These are phyloP conservation scores for Penicillium cataractarum DNA, from an alignment of 495 filamentous ascomycete genomes.

Conservation along the genomic window DNA sequence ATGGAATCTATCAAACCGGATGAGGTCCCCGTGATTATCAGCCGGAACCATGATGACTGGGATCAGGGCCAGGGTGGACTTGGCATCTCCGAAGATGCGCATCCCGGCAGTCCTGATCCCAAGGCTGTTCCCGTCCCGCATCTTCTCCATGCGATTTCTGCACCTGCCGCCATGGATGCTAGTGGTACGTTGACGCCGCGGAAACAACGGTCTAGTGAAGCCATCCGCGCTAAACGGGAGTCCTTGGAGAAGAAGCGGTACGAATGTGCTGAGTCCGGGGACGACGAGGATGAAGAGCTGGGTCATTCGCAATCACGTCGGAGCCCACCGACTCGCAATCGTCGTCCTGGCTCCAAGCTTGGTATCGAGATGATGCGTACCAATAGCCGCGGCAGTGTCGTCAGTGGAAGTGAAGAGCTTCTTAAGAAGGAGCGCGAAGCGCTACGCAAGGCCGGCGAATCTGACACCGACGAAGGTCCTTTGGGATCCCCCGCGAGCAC, in stretches of 20 bases:
- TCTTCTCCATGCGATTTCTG: constrained; percentile 66
- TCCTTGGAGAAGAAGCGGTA: constrained; percentile 73
- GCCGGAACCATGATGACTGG: constrained; percentile 75
- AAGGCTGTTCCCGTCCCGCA: constrained; percentile 49
- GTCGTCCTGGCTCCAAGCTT: constrained; percentile 74
- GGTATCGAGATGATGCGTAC: constrained; percentile 96
- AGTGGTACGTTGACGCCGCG: constrained; percentile 51
- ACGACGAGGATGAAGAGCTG: constrained; percentile 91
- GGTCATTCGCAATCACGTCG: constrained; percentile 61
- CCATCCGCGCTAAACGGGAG: constrained; percentile 74
- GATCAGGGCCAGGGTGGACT: constrained; percentile 64
- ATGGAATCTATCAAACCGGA: constrained; percentile 79
- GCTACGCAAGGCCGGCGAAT: constrained; percentile 30
- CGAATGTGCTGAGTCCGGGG: constrained; percentile 83
- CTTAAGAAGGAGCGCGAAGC: constrained; percentile 44
- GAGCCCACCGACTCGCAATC: constrained; percentile 56
- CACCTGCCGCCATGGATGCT: constrained; percentile 65
- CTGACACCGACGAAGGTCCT: constrained; percentile 27
- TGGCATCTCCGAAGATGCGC: constrained; percentile 65
- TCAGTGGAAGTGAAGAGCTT: constrained; percentile 54
- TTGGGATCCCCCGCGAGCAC: constrained; percentile 32
- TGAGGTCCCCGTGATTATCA: constrained; percentile 75
- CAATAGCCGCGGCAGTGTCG: constrained; percentile 85
- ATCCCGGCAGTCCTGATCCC: constrained; percentile 30
- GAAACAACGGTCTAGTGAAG: constrained; percentile 75